Conservation (phyloP, 2,329 filamentous ascomycete species). For the Fusarium anthophilum region DNA sequence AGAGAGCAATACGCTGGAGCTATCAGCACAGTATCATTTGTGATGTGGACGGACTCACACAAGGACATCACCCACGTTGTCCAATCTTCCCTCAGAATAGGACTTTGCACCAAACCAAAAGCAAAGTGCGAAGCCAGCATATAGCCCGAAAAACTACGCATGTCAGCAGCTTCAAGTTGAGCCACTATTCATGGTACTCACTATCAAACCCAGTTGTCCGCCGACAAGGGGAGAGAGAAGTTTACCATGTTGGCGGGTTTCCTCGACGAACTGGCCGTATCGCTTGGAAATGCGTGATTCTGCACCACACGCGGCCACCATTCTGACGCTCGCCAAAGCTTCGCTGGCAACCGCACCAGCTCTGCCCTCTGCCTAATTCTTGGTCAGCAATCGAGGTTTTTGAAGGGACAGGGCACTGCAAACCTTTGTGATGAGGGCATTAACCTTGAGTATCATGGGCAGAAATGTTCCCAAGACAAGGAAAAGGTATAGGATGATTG, state of each 20-base stretch:
- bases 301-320: slow-evolving; percentile 71
- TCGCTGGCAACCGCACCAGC: slow-evolving; percentile 70
- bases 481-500: slow-evolving; percentile 65
- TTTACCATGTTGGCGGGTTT: slow-evolving; percentile 60
- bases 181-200: slow-evolving; percentile 19
- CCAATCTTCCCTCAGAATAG: slow-evolving; percentile 56
- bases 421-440: slow-evolving; percentile 55
- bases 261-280: slow-evolving; percentile 65
- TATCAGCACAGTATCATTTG: not conserved
- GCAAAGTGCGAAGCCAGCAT: slow-evolving; percentile 62
- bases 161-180: not conserved
- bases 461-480: slow-evolving; percentile 59
- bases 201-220: slow-evolving; percentile 59
- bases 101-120: slow-evolving; percentile 72
- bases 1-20: slow-evolving; percentile 60
- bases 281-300: slow-evolving; percentile 62
- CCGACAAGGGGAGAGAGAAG: slow-evolving; percentile 61
- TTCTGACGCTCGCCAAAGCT: slow-evolving; percentile 66
- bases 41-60: slow-evolving; percentile 53
- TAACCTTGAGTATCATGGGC: slow-evolving; percentile 65
- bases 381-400: not conserved
- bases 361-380: slow-evolving; percentile 59
- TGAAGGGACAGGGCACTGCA: not conserved
- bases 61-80: slow-evolving; percentile 62
- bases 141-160: slow-evolving; percentile 61